A percentile compares a stretch with the other conserved stretches of the same genome.
Conservation (phyloP, 345 rosid species). For the Acer yangbiense region DNA sequence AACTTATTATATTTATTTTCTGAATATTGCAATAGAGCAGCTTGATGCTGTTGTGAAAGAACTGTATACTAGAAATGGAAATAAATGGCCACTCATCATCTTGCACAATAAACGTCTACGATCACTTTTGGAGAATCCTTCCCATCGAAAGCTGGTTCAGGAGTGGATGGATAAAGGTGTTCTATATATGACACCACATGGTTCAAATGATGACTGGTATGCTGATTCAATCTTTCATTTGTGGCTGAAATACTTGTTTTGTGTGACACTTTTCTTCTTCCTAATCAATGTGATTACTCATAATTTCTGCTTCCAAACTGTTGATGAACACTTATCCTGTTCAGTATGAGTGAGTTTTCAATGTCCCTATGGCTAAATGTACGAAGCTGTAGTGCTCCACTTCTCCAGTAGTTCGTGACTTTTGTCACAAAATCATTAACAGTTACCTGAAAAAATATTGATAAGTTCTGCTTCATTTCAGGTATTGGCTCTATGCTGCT, state of each 20-base stretch:
- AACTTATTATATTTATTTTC: conserved; percentile 18
- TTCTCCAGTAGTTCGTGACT: neutral
- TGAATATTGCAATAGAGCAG: conserved; percentile 61
- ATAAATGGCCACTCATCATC: conserved; percentile 75
- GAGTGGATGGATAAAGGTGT: conserved; percentile 69
- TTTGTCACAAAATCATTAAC: neutral
- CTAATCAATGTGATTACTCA: neutral
- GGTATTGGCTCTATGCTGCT: conserved; percentile 94
- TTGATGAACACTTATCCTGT: neutral
- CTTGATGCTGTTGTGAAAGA: conserved; percentile 80
- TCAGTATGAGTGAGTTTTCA: neutral
- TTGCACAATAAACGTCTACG: conserved; percentile 73
- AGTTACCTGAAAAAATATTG: neutral
- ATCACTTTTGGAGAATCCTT: conserved; percentile 57
- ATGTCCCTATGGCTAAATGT: no score
- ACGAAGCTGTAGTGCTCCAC: neutral
- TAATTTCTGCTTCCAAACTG: neutral
- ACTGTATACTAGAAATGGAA: conserved; percentile 46
- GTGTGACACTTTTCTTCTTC: neutral
- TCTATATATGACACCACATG: conserved; percentile 75
- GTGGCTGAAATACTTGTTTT: neutral
- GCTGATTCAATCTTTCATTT: neutral
- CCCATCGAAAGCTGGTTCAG: conserved; percentile 52
- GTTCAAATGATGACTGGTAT: conserved; percentile 96
- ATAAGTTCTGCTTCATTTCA: conserved; percentile 17